Conservation (phyloP, 441 rosid species). For the Heliophila coronopifolia region DNA sequence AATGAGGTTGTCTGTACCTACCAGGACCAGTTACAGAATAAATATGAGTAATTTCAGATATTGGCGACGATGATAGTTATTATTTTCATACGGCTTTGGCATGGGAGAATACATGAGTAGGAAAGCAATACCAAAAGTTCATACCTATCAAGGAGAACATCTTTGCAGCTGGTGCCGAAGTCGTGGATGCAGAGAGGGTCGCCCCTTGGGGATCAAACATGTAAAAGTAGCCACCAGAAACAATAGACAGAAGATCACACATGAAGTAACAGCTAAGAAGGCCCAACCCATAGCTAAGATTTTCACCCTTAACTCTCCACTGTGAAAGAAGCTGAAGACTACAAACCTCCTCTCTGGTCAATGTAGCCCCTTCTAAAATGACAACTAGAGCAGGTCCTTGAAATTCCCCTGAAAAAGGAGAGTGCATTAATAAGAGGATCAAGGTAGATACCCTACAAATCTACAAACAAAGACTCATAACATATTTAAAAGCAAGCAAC, state of each 20-base stretch:
- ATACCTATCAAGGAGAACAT: conserved; percentile 87
- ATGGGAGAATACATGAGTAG: conserved; percentile 4
- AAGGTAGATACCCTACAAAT: conserved; percentile 11
- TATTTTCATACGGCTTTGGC: not conserved
- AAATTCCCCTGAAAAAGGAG: conserved; percentile 61
- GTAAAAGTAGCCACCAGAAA: conserved; percentile 87
- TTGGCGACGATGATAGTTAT: not conserved
- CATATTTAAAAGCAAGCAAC: conserved; percentile 7
- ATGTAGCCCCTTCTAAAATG: conserved; percentile 77
- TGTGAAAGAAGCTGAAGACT: conserved; percentile 95
- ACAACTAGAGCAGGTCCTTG: conserved; percentile 97
- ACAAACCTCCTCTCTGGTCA: conserved; percentile 86
- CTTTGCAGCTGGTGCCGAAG: conserved; percentile 74
- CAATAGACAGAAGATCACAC: conserved; percentile 75
- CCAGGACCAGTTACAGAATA: not conserved
- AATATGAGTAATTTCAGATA: conserved; percentile 1
- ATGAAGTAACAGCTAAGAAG: conserved; percentile 78
- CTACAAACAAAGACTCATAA: not conserved
- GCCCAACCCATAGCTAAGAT: conserved; percentile 91
- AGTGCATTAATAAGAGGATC: conserved; percentile 1
- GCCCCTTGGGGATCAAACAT: conserved; percentile 93
- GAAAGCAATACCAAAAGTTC: conserved; percentile 13
- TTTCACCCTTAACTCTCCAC: conserved; percentile 83
- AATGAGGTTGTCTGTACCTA: not conserved
- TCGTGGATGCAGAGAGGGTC: conserved; percentile 64